Conservation (phyloP, 805 yeast genomes). For the Jamesozyma hellenica region DNA sequence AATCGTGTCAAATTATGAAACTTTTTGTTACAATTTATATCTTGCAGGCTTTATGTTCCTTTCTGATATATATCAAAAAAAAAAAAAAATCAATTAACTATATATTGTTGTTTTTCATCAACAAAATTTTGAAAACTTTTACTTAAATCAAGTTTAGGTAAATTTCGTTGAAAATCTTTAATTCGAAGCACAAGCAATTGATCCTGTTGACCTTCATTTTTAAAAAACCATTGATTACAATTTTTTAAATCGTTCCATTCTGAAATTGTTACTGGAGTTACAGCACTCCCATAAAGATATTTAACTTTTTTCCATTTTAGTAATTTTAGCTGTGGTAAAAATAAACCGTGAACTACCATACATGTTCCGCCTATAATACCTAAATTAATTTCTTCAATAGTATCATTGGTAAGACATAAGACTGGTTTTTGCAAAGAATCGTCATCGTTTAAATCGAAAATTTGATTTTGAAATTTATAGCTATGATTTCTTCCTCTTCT, state of each 20-base stretch:
- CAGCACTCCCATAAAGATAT: neutral
- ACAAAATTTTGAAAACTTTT: constrained; percentile 16
- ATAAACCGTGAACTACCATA: constrained; percentile 16
- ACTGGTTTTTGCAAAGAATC: constrained; percentile 10
- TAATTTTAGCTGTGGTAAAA: constrained; percentile 12
- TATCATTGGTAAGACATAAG: constrained; percentile 13
- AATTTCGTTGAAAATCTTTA: constrained; percentile 9
- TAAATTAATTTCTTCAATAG: constrained; percentile 14
- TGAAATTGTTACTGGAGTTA: constrained; percentile 16
- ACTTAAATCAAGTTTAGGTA: constrained; percentile 13
- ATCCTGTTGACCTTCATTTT: neutral
- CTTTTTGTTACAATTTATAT: too few species aligned
- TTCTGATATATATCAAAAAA: too few species aligned
- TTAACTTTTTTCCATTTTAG: neutral
- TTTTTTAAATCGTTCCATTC: constrained; percentile 19
- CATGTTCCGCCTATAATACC: constrained; percentile 5
- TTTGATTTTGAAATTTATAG: neutral
- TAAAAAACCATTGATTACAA: constrained; percentile 6
- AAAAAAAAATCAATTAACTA: constrained; percentile 3
- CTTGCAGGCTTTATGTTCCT: too few species aligned
- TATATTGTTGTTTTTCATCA: constrained; percentile 17
- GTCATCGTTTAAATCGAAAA: neutral
- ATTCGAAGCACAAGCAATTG: constrained; percentile 10
- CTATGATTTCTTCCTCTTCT: neutral
- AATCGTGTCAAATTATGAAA: too few species aligned